These are phyloP conservation scores for Populus deltoides DNA, from an alignment of 345 rosid species.

Conservation along the genomic window DNA sequence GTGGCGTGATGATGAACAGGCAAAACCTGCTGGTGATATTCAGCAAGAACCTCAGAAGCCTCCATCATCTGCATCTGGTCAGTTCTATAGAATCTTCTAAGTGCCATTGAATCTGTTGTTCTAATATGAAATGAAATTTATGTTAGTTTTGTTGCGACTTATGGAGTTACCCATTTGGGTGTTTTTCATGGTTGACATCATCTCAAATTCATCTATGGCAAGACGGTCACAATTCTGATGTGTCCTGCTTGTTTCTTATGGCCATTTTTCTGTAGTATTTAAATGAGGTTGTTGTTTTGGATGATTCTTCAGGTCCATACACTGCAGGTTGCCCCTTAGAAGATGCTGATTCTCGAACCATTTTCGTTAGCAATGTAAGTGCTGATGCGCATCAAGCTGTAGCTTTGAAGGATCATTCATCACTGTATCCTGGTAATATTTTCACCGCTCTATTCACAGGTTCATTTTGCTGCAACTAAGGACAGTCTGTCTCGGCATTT, in stretches of 20 bases:
- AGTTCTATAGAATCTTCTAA: slow-evolving; percentile 20
- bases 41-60: slow-evolving; percentile 40
- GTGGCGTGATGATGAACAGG: slow-evolving; percentile 41
- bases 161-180: neutral
- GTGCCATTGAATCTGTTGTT: neutral
- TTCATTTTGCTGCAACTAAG: slow-evolving; percentile 93
- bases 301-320: slow-evolving; percentile 46
- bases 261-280: neutral
- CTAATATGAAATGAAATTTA: neutral
- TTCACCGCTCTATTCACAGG: slow-evolving; percentile 47
- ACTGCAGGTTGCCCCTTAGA: slow-evolving; percentile 60
- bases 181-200: neutral
- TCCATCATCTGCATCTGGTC: slow-evolving; percentile 56
- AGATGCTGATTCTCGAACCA: slow-evolving; percentile 84
- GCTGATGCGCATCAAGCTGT: slow-evolving; percentile 4
- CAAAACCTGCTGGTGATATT: slow-evolving; percentile 32
- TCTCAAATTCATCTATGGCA: neutral
- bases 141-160: neutral
- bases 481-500: slow-evolving; percentile 89
- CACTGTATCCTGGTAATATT: slow-evolving; percentile 17
- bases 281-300: neutral
- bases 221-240: neutral
- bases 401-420: neutral
- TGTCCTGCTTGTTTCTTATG: neutral
- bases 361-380: slow-evolving; percentile 85